phyloP scores from a whole-genome alignment of 73 alveolate genomes.

The Breviolum minutum region DNA sequence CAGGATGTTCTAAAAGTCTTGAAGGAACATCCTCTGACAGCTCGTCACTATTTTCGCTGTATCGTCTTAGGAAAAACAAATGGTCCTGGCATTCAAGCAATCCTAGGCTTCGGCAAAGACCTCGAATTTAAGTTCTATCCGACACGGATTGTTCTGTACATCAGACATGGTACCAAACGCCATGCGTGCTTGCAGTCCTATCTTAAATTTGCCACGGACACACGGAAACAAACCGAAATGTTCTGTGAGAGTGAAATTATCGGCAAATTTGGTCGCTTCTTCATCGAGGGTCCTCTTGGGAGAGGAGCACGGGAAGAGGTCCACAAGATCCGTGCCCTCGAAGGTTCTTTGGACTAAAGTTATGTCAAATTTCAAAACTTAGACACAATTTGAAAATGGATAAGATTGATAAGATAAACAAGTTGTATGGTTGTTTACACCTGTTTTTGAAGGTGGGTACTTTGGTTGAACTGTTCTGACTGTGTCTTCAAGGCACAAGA shows the following conservation, averaged over 20 bases:
- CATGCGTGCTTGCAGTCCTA: neutral
- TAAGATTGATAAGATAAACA: too few relatives aligned
- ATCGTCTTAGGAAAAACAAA: neutral
- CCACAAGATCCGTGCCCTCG: neutral
- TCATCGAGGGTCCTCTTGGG: neutral
- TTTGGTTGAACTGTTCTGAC: too few relatives aligned
- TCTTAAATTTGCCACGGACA: neutral
- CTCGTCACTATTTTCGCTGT: neutral
- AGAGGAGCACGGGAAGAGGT: neutral
- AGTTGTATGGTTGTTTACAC: too few relatives aligned
- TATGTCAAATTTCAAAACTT: too few relatives aligned
- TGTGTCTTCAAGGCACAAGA: too few relatives aligned
- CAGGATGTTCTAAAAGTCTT: neutral
- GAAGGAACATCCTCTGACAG: neutral
- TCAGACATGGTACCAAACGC: neutral
- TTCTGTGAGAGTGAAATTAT: too few relatives aligned
- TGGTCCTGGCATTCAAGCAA: neutral
- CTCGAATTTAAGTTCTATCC: neutral
- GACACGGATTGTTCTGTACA: neutral
- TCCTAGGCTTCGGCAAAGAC: neutral
- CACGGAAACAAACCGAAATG: too few relatives aligned
- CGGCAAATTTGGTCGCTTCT: too few relatives aligned
- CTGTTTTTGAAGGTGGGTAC: too few relatives aligned
- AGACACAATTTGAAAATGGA: too few relatives aligned
- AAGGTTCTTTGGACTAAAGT: too few relatives aligned